Evolutionary conservation across 768 basidiomycete species (phyloP).

Genomic region (Phanerochaete carnosa): DNA sequence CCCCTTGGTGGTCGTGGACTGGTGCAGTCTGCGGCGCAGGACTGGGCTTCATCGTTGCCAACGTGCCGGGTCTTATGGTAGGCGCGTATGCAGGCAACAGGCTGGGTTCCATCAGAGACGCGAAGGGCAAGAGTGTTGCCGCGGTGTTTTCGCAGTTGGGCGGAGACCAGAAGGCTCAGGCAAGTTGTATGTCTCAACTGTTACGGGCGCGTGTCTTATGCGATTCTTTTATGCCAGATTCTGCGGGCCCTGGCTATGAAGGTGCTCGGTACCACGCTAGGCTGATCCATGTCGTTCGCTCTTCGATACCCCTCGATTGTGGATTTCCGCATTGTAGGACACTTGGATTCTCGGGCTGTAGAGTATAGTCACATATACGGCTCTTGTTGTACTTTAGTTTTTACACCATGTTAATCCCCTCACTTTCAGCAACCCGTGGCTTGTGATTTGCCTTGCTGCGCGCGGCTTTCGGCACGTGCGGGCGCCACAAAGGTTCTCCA

Average conservation of each 20-base stretch:
- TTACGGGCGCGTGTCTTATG: not conserved
- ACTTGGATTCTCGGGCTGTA: not conserved
- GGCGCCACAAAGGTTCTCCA: not conserved
- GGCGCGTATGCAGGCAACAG: slow-evolving; percentile 88
- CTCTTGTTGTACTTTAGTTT: not conserved
- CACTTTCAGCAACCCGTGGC: not conserved
- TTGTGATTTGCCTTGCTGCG: not conserved
- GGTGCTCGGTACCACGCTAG: slow-evolving; percentile 65
- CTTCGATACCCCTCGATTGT: not conserved
- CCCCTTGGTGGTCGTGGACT: slow-evolving; percentile 73
- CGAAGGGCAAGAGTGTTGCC: slow-evolving; percentile 92
- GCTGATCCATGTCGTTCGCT: not conserved
- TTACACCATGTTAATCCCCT: not conserved
- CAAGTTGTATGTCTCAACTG: slow-evolving; percentile 28
- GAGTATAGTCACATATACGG: not conserved
- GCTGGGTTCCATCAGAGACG: slow-evolving; percentile 88
- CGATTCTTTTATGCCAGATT: slow-evolving; percentile 45
- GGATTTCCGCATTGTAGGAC: not conserved
- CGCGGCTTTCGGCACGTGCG: not conserved
- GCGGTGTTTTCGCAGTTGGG: slow-evolving; percentile 80
- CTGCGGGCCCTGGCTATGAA: slow-evolving; percentile 79
- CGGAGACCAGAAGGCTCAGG: slow-evolving; percentile 84
- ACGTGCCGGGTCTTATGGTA: slow-evolving; percentile 81
- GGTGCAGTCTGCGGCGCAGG: slow-evolving; percentile 71
- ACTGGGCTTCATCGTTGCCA: slow-evolving; percentile 52